Evolutionary conservation across 2,329 filamentous ascomycete genomes (phyloP), one percentile per base, ranked within the genome.

Genomic region (Fusarium guadeloupense): DNA sequence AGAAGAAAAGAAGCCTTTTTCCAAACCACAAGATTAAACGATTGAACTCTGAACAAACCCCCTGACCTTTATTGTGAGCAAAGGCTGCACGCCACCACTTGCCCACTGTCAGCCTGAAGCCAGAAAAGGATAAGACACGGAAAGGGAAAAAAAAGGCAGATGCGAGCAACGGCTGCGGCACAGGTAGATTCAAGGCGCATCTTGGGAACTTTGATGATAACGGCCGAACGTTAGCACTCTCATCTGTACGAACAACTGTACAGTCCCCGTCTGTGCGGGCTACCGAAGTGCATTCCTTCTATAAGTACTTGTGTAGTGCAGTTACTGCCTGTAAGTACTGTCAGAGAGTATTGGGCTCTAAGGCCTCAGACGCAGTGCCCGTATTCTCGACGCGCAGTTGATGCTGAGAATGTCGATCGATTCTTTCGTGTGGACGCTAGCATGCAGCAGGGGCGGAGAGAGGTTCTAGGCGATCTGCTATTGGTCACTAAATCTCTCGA

Each of bases 371-470:
- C 35, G 35, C 20, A 43, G 37, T 23, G 33, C 16, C 54, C 41
- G 28, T 64, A 30, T 33, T 34, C 31, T 31, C 38, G 51, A 31
- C 54, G 28, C 25, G n/a, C 25, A 48, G 25, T 53, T 56, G 54
- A 56, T 43, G 59, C 26, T 45, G 37, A 47, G 37, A 64, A 65
- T 54, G 61, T 59, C 68, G 68, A 70, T 70, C 68, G 66, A 70
- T 70, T 62, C 51, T 57, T 57, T 66, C 52, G 64, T 53, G 60
- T 62, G 56, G 42, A 56, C 39, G 47, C 64, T 62, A 69, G 61
- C 31, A 45, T 45, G 39, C 46, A 43, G 41, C 30, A 54, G 42
- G 42, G 60, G 56, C 40, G 52, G 54, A 34, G 64, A 47, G 53
- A 52, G 34, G 39, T 40, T 48, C 30, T 34, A 16, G 23, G 25